Percentiles rank a stretch among this genome's conserved stretches.
Conservation (phyloP, 257 asterid species). For the Plantago ovata region DNA sequence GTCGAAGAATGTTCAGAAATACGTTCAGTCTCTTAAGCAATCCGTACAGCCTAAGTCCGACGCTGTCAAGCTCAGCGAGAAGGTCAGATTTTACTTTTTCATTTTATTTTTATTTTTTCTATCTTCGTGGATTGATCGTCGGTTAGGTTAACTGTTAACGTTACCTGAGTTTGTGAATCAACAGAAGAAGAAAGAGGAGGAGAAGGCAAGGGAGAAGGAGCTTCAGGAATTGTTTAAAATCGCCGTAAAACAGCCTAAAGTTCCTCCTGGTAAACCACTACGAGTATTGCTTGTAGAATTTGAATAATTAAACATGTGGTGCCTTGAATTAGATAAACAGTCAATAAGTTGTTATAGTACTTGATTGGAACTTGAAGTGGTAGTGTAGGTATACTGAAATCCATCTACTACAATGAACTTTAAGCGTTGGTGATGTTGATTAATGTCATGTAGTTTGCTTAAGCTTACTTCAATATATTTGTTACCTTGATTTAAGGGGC, state of each 20-base stretch:
- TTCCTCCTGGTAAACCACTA: constrained; percentile 67
- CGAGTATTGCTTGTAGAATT: no score
- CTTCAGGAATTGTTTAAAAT: constrained; percentile 75
- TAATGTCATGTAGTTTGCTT: not conserved
- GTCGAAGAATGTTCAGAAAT: constrained; percentile 92
- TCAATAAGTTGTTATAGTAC: no score
- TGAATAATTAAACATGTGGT: no score
- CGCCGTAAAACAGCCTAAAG: constrained; percentile 93
- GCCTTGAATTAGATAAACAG: no score
- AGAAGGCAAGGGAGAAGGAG: constrained; percentile 87
- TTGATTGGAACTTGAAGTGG: no score
- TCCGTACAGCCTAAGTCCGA: constrained; percentile 77
- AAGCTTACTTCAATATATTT: no score
- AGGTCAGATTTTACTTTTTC: constrained; percentile 38
- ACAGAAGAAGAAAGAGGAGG: constrained; percentile 99
- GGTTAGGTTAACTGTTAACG: not conserved
- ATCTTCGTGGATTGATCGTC: not conserved
- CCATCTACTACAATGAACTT: not conserved
- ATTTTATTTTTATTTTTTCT: not conserved
- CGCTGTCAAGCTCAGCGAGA: constrained; percentile 52
- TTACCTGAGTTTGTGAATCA: constrained; percentile 11
- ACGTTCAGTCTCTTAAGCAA: constrained; percentile 77
- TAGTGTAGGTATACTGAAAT: no score
- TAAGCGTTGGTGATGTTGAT: not conserved
- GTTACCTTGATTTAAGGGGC: no score